A percentile compares a stretch with the other conserved stretches of the same genome.
Evolutionary conservation across 2,329 filamentous ascomycete genomes (phyloP).

Genomic region (Aspergillus fumigatiaffinis): DNA sequence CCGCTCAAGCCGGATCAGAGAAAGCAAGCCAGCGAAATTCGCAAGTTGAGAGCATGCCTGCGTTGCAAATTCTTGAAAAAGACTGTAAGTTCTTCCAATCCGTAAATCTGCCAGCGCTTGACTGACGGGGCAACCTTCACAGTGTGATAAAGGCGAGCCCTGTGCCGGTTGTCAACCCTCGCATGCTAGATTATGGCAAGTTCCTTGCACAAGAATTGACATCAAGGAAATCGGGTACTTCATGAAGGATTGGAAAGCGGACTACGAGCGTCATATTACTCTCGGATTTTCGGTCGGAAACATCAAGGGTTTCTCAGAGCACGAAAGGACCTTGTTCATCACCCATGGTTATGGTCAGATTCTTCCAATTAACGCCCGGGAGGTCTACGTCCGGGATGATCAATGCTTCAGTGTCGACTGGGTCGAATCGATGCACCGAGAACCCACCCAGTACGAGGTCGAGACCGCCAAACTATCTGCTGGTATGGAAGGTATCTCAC

Average conservation of each 20-base stretch:
- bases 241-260: slow-evolving; percentile 99
- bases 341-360: slow-evolving; percentile 95
- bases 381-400: slow-evolving; percentile 88
- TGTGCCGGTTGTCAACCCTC: slow-evolving; percentile 94
- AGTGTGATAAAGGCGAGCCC: slow-evolving; percentile 92
- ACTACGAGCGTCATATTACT: slow-evolving; percentile 86
- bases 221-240: slow-evolving; percentile 99
- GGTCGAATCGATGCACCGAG: slow-evolving; percentile 75
- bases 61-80: slow-evolving; percentile 99
- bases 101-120: neutral
- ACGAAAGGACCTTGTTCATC: slow-evolving; percentile 73
- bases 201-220: slow-evolving; percentile 94
- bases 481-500: slow-evolving; percentile 81
- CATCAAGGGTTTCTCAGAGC: slow-evolving; percentile 75
- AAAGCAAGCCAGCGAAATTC: slow-evolving; percentile 94
- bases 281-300: slow-evolving; percentile 89
- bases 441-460: slow-evolving; percentile 76
- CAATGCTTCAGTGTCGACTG: slow-evolving; percentile 92
- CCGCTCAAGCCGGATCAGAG: slow-evolving; percentile 89
- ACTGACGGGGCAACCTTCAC: neutral
- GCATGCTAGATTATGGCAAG: slow-evolving; percentile 93
- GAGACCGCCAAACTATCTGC: slow-evolving; percentile 86
- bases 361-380: slow-evolving; percentile 86
- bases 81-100: slow-evolving; percentile 49
- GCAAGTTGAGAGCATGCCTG: slow-evolving; percentile 88